Evolutionary conservation across 2,329 filamentous ascomycete species (phyloP), one percentile per base, ranked within the genome.

Genomic region (Cadophora luteo-olivacea): DNA sequence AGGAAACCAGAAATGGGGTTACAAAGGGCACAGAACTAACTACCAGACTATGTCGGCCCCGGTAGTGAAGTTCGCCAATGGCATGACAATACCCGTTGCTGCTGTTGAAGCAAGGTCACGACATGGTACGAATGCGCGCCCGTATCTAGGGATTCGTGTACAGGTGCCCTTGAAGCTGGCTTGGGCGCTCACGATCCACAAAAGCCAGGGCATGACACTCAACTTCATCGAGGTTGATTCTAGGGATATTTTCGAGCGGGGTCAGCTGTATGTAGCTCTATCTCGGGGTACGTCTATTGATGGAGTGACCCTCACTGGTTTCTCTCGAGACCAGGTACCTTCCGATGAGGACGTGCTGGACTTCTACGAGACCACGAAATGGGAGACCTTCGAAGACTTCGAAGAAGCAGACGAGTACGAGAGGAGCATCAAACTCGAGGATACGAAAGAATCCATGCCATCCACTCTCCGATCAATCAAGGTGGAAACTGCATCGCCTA

Each of bases 111-210:
- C 55, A 0, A 67, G 57, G 16, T 71, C 67, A 12, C 54, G 64
- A 5, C 67, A 68, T 45, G 71, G 71, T 4, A 51, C 60, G 0
- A 64, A 60, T 5, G 12, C 49, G 2, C 68, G 69, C 24, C 65
- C 68, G 24, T 76, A 75, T 58, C 38, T 72, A 0, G 69, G 72
- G 1, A 72, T 67, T 24, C 55, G 79, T 25, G 75, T 73, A 4
- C 85, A 88, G 69, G 80, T 88, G 5, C 96, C 96, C 0, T 84
- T 98, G 60, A 97, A 97, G 65, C 84, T 98, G 25, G 95, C 94
- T 0, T 98, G 96, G 96, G 95, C 96, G 0, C 81, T 98, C 38
- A 97, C 93, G 0, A 98, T 99, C 67, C 96, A 99, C 84, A 98
- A 98, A 80, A 94, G 95, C 0, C 94, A 97, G 78, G 94, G 94